Conservation (phyloP, 106 monocot genomes). For the Vanilla planifolia region DNA sequence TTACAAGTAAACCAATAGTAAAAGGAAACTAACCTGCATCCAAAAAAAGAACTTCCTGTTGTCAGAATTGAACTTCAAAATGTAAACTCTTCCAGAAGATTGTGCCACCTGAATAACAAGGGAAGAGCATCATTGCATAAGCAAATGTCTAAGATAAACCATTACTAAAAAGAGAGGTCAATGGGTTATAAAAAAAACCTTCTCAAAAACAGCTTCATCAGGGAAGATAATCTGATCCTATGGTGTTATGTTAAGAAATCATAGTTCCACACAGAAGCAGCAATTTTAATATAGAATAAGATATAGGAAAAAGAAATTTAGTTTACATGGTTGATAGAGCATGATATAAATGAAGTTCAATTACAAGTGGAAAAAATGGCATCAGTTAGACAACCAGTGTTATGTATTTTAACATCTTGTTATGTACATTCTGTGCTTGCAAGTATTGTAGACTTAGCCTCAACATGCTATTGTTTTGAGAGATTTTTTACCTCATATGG, state of each 20-base stretch:
- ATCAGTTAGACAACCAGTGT: too few species aligned
- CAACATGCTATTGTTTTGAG: too few species aligned
- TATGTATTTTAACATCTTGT: too few species aligned
- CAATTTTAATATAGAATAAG: not conserved
- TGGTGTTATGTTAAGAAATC: slow-evolving; percentile 33
- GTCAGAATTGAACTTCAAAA: slow-evolving; percentile 88
- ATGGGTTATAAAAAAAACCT: slow-evolving; percentile 31
- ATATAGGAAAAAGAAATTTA: not conserved
- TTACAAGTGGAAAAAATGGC: too few species aligned
- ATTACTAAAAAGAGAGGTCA: not conserved
- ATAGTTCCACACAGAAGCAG: too few species aligned
- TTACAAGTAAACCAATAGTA: not conserved
- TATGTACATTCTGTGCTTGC: too few species aligned
- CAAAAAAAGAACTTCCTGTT: slow-evolving; percentile 89
- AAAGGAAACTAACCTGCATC: slow-evolving; percentile 71
- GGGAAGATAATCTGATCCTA: slow-evolving; percentile 98
- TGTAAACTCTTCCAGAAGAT: slow-evolving; percentile 85
- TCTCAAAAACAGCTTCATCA: slow-evolving; percentile 92
- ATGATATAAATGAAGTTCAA: too few species aligned
- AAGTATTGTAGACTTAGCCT: too few species aligned
- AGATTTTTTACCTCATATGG: too few species aligned
- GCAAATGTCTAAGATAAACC: not conserved
- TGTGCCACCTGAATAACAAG: slow-evolving; percentile 62
- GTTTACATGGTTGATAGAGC: not conserved
- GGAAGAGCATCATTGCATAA: not conserved